These are phyloP conservation scores for Pythium aquatile DNA, from an alignment of 352 stramenopile genomes.

Conservation along the genomic window DNA sequence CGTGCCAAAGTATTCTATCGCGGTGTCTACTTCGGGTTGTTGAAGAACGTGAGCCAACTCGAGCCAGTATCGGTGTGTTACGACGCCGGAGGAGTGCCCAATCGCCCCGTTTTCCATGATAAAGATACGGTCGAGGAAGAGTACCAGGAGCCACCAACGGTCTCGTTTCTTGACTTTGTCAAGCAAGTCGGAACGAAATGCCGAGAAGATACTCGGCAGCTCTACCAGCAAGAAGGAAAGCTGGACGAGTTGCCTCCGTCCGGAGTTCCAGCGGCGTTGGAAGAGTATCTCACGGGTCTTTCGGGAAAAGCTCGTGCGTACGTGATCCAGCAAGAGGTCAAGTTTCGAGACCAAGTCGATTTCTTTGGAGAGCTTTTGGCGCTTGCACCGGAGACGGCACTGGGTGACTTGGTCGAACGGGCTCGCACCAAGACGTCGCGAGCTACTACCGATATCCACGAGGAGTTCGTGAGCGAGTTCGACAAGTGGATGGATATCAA, in stretches of 20 bases:
- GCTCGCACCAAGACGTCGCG: conserved; percentile 26
- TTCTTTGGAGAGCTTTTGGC: conserved; percentile 58
- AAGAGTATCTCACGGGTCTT: conserved; percentile 66
- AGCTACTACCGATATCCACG: conserved; percentile 13
- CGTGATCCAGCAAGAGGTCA: conserved; percentile 46
- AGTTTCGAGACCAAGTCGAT: conserved; percentile 62
- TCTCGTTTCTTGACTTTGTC: conserved; percentile 53
- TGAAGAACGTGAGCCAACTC: conserved; percentile 55
- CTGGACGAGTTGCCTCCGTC: conserved; percentile 59
- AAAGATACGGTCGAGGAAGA: conserved; percentile 47
- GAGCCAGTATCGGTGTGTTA: conserved; percentile 37
- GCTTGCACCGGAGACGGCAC: conserved; percentile 42
- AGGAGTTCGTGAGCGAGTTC: conserved; percentile 37
- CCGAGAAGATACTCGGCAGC: conserved; percentile 46
- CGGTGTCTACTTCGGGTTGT: conserved; percentile 59
- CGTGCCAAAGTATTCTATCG: conserved; percentile 58
- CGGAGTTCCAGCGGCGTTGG: conserved; percentile 65
- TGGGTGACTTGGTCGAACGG: conserved; percentile 39
- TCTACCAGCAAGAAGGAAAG: conserved; percentile 66
- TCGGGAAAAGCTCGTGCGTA: conserved; percentile 61
- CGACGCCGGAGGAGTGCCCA: conserved; percentile 24
- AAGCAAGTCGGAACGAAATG: conserved; percentile 56
- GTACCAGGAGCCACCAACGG: conserved; percentile 17
- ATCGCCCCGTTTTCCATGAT: conserved; percentile 32
- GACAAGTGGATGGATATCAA: conserved; percentile 46